A percentile compares a stretch with the other conserved stretches of the same genome.
These are phyloP conservation scores for Pleurotus eryngii DNA, from an alignment of 768 basidiomycete species.

Conservation along the genomic window DNA sequence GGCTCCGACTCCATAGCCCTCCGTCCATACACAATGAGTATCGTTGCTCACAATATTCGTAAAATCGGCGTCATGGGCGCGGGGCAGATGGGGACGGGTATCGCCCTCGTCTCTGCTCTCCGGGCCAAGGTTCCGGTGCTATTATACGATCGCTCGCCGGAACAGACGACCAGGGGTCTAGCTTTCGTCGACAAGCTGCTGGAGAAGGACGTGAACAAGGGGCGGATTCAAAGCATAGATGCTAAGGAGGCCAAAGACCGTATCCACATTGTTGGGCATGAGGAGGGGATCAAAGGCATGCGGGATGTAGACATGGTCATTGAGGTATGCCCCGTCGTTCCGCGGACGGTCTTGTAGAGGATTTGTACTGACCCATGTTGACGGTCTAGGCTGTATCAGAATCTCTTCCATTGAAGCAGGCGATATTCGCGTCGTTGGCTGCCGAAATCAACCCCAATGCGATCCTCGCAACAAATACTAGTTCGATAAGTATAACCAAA, in stretches of 20 bases:
- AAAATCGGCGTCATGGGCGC: slow-evolving; percentile 77
- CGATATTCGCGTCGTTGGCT: slow-evolving; percentile 70
- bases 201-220: slow-evolving; percentile 87
- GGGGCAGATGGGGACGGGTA: slow-evolving; percentile 87
- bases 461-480: slow-evolving; percentile 91
- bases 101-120: slow-evolving; percentile 82
- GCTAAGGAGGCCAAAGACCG: slow-evolving; percentile 72
- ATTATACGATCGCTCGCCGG: slow-evolving; percentile 74
- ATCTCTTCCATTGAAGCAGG: slow-evolving; percentile 70
- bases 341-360: no score
- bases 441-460: slow-evolving; percentile 65
- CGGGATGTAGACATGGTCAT: slow-evolving; percentile 88
- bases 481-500: slow-evolving; percentile 92
- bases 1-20: not conserved
- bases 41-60: slow-evolving; percentile 66
- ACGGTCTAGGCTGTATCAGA: slow-evolving; percentile 78
- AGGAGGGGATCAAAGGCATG: slow-evolving; percentile 50
- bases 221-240: slow-evolving; percentile 61
- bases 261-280: slow-evolving; percentile 53
- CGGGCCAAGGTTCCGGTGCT: slow-evolving; percentile 84
- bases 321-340: slow-evolving; percentile 50
- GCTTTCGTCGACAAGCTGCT: slow-evolving; percentile 77
- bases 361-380: no score
- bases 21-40: slow-evolving; percentile 1
- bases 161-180: slow-evolving; percentile 73